Evolutionary conservation across 768 basidiomycete species (phyloP).

Genomic region (Suillus sp.): DNA sequence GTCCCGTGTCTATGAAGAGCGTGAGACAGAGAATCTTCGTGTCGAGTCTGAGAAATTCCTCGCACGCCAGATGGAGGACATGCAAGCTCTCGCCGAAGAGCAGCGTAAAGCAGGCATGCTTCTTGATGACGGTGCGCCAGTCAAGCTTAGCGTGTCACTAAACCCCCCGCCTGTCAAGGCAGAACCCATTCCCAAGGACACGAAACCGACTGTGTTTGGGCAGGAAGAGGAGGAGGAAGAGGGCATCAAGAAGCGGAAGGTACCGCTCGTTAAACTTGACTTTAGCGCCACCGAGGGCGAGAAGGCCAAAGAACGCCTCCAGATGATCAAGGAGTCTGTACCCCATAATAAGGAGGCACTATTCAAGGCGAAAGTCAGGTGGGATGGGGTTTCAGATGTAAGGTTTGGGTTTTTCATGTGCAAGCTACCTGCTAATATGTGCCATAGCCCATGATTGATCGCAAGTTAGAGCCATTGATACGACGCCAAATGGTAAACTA

Average conservation of each 20-base stretch:
- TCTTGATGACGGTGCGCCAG: conserved; percentile 89
- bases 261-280: conserved; percentile 87
- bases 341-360: conserved; percentile 77
- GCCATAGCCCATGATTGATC: conserved; percentile 70
- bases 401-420: conserved; percentile 30
- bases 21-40: conserved; percentile 84
- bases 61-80: conserved; percentile 92
- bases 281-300: conserved; percentile 83
- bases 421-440: conserved; percentile 20
- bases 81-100: conserved; percentile 88
- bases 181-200: conserved; percentile 46
- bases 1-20: conserved; percentile 79
- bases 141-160: conserved; percentile 80
- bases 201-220: conserved; percentile 68
- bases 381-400: conserved; percentile 91
- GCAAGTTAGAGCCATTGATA: conserved; percentile 84
- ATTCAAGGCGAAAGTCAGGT: conserved; percentile 85
- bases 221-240: conserved; percentile 88
- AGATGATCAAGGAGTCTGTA: conserved; percentile 74
- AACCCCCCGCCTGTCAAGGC: conserved; percentile 49
- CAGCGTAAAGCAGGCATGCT: conserved; percentile 90
- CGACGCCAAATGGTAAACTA: conserved; percentile 83
- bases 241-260: conserved; percentile 75
- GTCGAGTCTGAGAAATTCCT: conserved; percentile 93
- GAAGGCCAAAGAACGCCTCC: conserved; percentile 76